Percentiles rank a stretch among this genome's conserved stretches.
Evolutionary conservation across 169 alveolate species (phyloP).

Genomic region (Babesia divergens): DNA sequence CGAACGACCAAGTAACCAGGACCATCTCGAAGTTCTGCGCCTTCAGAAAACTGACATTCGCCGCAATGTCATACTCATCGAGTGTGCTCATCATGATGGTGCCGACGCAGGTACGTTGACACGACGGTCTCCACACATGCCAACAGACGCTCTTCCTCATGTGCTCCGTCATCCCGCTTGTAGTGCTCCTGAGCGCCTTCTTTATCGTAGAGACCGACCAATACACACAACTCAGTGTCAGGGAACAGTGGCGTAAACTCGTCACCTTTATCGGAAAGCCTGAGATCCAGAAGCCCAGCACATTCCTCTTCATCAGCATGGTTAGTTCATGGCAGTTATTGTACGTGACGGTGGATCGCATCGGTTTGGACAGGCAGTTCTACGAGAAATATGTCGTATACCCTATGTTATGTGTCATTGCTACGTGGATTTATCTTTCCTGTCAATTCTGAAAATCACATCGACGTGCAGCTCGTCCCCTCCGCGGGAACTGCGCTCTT

Average conservation of each 20-base stretch:
- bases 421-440: conserved; percentile 67
- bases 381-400: conserved; percentile 31
- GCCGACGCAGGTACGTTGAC: conserved; percentile 23
- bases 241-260: conserved; percentile 52
- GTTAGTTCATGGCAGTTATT: too few species aligned
- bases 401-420: conserved; percentile 61
- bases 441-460: too few species aligned
- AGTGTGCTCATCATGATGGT: conserved; percentile 69
- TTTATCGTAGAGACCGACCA: conserved; percentile 68
- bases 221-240: conserved; percentile 26
- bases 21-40: conserved; percentile 78
- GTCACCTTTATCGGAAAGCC: conserved; percentile 38
- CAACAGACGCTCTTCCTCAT: conserved; percentile 74
- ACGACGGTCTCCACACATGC: background rate
- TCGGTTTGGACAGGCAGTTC: conserved; percentile 29
- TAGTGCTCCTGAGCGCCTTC: conserved; percentile 69
- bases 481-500: conserved; percentile 83
- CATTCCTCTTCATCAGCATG: conserved; percentile 59
- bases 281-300: conserved; percentile 52
- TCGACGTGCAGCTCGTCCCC: conserved; percentile 79
- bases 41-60: conserved; percentile 78
- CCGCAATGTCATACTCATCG: conserved; percentile 79
- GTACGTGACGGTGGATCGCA: too few species aligned
- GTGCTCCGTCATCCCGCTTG: conserved; percentile 73
- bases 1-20: conserved; percentile 62